Evolutionary conservation across 495 filamentous ascomycete genomes (phyloP).

Genomic region (Penicillium turbatum): DNA sequence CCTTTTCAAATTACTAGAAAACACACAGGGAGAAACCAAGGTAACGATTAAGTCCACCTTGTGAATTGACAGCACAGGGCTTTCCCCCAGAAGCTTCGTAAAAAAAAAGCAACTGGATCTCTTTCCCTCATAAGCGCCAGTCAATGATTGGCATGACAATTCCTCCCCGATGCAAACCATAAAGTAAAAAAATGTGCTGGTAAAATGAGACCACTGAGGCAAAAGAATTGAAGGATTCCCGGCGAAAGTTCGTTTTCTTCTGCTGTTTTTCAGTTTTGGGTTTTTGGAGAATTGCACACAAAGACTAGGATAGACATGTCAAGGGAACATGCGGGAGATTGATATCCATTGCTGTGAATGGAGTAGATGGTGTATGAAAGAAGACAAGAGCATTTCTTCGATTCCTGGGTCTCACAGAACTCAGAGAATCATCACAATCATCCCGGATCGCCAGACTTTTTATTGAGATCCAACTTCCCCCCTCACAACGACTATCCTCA

Average conservation of each 20-base stretch:
- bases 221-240: slow-evolving; percentile 30
- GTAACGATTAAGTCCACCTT: slow-evolving; percentile 61
- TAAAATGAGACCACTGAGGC: slow-evolving; percentile 26
- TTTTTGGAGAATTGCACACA: slow-evolving; percentile 37
- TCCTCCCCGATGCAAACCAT: slow-evolving; percentile 39
- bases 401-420: slow-evolving; percentile 8
- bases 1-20: slow-evolving; percentile 41
- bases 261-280: slow-evolving; percentile 39
- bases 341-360: slow-evolving; percentile 22
- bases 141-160: slow-evolving; percentile 51
- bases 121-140: slow-evolving; percentile 96
- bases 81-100: slow-evolving; percentile 69
- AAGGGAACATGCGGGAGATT: slow-evolving; percentile 36
- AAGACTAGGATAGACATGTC: slow-evolving; percentile 48
- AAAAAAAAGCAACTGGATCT: slow-evolving; percentile 59
- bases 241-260: slow-evolving; percentile 37
- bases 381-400: slow-evolving; percentile 27
- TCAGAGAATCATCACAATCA: slow-evolving; percentile 21
- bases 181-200: slow-evolving; percentile 27
- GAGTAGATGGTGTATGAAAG: slow-evolving; percentile 24
- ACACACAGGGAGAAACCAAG: slow-evolving; percentile 51
- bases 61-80: slow-evolving; percentile 75
- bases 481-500: slow-evolving; percentile 34
- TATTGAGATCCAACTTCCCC: slow-evolving; percentile 25
- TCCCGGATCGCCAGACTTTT: slow-evolving; percentile 29